Evolutionary conservation across 2,329 filamentous ascomycete species (phyloP), one percentile per base, ranked within the genome.

Genomic region (Teratosphaeria zuluensis): DNA sequence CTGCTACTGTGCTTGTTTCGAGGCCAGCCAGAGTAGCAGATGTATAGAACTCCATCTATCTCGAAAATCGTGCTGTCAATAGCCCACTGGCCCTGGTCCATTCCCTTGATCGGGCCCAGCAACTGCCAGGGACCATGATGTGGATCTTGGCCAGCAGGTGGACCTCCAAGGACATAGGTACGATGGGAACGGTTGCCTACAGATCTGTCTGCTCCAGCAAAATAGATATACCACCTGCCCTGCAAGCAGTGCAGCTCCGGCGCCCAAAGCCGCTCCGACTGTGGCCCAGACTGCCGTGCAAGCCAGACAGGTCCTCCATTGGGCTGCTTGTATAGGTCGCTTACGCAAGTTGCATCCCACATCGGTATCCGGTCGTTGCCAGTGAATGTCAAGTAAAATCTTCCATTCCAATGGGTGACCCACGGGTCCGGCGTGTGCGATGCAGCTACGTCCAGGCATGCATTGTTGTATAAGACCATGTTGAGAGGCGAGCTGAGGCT

Each of bases 191-290:
- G 68, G 66, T 79, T 78, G 56, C 76, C 76, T n/a, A 74, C 64
- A 48, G 65, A 60, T 0, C 73, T 73, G 61, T 78, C 66, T 21
- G 72, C 74, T 16, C 72, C 75, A 2, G 71, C 77, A 66, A 73
- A 78, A 67, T 82, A 82, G 60, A 82, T 73, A 67, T 81, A 83
- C 81, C 81, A 83, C 24, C 74, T 74, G 0, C 76, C 77, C 42
- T 76, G 69, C 30, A 83, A 71, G 54, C 69, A 69, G 65, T 83
- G 81, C 0, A 83, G 72, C 70, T 83, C 81, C 0, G 81, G 81
- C 0, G 81, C 81, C 81, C 81, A 83, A 33, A 83, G 70, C 4
- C 61, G 35, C 38, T 63, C 62, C 35, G 56, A 58, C 21, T 53
- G 53, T 24, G 61, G 59, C 28, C 61, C 61, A 62, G 74, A n/a